phyloP scores from a whole-genome alignment of 768 basidiomycete species.

The Ramaria sp. region DNA sequence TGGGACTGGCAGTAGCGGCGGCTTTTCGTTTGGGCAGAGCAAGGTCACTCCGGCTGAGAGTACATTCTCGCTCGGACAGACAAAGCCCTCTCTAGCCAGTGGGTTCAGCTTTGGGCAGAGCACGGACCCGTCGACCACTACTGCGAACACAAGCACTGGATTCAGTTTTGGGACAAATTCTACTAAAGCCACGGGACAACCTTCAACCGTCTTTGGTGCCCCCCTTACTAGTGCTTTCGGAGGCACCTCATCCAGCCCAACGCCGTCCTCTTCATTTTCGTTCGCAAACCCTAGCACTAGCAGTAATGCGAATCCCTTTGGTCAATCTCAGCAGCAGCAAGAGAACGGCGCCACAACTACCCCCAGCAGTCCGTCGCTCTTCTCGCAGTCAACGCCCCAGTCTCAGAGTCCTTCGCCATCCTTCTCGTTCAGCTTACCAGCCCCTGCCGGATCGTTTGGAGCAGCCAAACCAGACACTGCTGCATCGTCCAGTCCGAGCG shows the following conservation, averaged over 20 bases:
- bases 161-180: slow-evolving; percentile 1
- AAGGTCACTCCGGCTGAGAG: not conserved
- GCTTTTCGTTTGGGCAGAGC: slow-evolving; percentile 18
- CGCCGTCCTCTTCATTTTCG: slow-evolving; percentile 7
- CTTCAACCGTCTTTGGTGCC: not conserved
- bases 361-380: slow-evolving; percentile 5
- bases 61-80: slow-evolving; percentile 36
- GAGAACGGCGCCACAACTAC: not conserved
- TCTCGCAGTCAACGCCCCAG: not conserved
- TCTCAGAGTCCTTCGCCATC: slow-evolving; percentile 1
- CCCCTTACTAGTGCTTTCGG: not conserved
- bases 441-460: not conserved
- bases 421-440: not conserved
- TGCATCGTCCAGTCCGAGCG: not conserved
- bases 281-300: slow-evolving; percentile 31
- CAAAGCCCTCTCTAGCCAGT: slow-evolving; percentile 13
- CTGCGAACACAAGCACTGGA: slow-evolving; percentile 20
- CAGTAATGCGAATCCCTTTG: slow-evolving; percentile 29
- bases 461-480: not conserved
- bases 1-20: slow-evolving; percentile 25
- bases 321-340: slow-evolving; percentile 18
- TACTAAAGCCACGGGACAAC: not conserved
- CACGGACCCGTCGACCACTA: slow-evolving; percentile 22
- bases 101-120: slow-evolving; percentile 19
- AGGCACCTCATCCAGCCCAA: not conserved